Evolutionary conservation across 2,329 filamentous ascomycete species (phyloP).

Genomic region (Fusarium sp.): DNA sequence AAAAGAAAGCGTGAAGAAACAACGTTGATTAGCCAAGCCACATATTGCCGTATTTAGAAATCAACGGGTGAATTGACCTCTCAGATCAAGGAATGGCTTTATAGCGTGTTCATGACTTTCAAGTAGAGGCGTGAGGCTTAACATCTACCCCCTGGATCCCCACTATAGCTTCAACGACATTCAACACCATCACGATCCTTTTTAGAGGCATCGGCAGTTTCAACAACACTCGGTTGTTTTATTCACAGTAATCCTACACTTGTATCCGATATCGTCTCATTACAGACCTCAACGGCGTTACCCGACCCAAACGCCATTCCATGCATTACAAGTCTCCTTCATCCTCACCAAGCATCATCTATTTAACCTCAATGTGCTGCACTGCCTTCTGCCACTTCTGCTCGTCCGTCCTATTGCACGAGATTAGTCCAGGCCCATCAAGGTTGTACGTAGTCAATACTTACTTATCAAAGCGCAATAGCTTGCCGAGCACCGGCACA

Average conservation of each 20-base stretch:
- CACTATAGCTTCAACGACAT: background rate
- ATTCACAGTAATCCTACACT: constrained; percentile 34
- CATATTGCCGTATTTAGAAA: background rate
- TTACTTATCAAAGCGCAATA: constrained; percentile 80
- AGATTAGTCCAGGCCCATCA: background rate
- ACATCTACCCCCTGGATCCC: background rate
- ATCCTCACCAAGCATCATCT: background rate
- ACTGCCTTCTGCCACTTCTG: constrained; percentile 88
- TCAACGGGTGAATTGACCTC: background rate
- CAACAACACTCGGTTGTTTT: background rate
- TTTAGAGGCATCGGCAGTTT: background rate
- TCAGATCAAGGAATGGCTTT: background rate
- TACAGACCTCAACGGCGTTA: constrained; percentile 1
- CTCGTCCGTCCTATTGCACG: constrained; percentile 67
- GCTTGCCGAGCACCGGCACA: constrained; percentile 79
- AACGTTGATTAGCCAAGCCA: background rate
- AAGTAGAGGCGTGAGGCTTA: constrained; percentile 6
- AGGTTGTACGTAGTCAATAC: constrained; percentile 44
- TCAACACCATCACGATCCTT: constrained; percentile 3
- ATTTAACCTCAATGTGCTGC: constrained; percentile 57
- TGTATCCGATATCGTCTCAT: background rate
- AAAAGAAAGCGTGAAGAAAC: background rate
- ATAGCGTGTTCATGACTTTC: constrained; percentile 6
- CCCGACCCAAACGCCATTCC: constrained; percentile 29
- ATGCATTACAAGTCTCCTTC: constrained; percentile 3